Conservation (phyloP, 2,329 filamentous ascomycete species). For the Aureobasidium sp. region DNA sequence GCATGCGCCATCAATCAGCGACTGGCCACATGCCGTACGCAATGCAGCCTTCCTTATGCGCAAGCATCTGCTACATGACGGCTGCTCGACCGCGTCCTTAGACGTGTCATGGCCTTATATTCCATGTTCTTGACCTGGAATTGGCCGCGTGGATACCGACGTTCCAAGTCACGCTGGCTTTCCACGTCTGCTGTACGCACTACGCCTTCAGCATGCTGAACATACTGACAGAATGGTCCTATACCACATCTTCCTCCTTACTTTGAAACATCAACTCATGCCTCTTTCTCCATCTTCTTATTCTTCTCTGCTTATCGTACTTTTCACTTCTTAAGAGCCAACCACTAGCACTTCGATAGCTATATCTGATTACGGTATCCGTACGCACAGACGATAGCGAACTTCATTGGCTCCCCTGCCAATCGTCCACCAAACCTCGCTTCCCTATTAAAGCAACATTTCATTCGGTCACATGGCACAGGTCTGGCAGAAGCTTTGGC, state of each 20-base stretch:
- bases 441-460: too few relatives aligned
- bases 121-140: background rate
- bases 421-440: too few relatives aligned
- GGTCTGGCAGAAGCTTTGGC: too few relatives aligned
- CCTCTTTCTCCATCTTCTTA: background rate
- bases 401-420: background rate
- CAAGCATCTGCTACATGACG: background rate
- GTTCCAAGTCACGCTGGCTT: background rate
- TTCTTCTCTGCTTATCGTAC: background rate
- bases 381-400: background rate
- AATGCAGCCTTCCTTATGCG: background rate
- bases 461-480: too few relatives aligned
- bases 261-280: background rate
- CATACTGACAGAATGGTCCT: background rate
- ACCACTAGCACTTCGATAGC: background rate
- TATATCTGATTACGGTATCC: background rate
- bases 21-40: background rate
- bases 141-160: background rate
- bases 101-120: background rate
- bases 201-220: background rate
- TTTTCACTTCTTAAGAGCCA: background rate
- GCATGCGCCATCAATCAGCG: background rate
- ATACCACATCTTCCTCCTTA: background rate
- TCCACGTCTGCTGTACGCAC: background rate
- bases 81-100: background rate